Conservation (phyloP, 2,329 filamentous ascomycete genomes). For the Fusarium sterilihyphosum region DNA sequence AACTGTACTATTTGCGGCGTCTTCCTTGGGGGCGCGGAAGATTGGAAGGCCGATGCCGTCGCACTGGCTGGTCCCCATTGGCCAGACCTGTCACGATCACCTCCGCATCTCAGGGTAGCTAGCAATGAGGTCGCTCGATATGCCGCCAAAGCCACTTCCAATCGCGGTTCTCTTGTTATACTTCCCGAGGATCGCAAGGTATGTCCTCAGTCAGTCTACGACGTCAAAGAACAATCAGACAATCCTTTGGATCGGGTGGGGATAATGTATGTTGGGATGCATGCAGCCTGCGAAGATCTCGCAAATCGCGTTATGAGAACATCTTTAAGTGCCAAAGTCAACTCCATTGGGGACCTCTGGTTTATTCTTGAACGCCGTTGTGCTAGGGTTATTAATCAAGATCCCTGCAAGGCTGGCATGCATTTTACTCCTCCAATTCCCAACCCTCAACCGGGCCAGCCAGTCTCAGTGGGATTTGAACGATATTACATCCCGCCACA, state of each 20-base stretch:
- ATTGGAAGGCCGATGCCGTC: neutral
- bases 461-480: no score
- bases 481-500: no score
- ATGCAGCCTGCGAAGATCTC: neutral
- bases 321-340: neutral
- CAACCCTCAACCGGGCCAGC: no score
- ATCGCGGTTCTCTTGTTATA: neutral
- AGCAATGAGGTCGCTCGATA: neutral
- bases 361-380: neutral
- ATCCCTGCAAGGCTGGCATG: no score
- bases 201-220: neutral
- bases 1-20: slow-evolving; percentile 13
- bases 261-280: neutral
- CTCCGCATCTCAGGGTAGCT: neutral
- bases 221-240: neutral
- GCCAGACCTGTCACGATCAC: neutral
- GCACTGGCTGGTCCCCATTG: slow-evolving; percentile 2
- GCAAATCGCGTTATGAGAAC: neutral
- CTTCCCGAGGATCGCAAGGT: neutral
- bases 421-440: no score
- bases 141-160: neutral
- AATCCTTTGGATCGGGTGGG: neutral
- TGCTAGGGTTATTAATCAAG: no score
- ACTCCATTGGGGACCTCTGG: neutral
- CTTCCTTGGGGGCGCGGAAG: neutral